These are phyloP conservation scores for Rhexocercosporidium sp. DNA, from an alignment of 2,329 filamentous ascomycete genomes.

Conservation along the genomic window DNA sequence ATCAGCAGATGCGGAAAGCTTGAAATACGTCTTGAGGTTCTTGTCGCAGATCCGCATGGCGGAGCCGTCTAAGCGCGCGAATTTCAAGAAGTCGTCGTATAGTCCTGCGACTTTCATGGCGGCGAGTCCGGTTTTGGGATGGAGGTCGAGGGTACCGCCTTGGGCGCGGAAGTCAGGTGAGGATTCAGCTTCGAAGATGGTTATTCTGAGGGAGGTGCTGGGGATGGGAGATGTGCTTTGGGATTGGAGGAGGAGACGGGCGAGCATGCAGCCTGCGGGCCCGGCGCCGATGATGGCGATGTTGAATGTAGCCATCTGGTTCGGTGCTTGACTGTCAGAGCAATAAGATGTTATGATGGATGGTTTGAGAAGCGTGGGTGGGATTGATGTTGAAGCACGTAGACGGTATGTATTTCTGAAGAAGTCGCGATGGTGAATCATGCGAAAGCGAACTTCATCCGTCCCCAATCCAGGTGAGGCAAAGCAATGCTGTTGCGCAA, in stretches of 20 bases:
- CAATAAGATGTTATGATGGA: too few species aligned
- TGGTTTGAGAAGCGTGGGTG: background rate
- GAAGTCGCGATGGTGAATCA: slow-evolving; percentile 5
- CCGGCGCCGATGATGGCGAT: slow-evolving; percentile 34
- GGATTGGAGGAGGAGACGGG: slow-evolving; percentile 22
- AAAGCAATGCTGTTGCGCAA: background rate
- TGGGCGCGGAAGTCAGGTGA: slow-evolving; percentile 22
- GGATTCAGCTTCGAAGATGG: slow-evolving; percentile 28
- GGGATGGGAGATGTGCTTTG: background rate
- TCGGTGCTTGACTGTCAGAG: background rate
- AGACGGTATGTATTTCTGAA: background rate
- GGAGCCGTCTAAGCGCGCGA: slow-evolving; percentile 38
- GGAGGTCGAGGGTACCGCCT: slow-evolving; percentile 56
- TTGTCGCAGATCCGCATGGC: slow-evolving; percentile 47
- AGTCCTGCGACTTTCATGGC: slow-evolving; percentile 53
- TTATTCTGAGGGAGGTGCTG: slow-evolving; percentile 10
- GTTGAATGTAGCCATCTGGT: slow-evolving; percentile 3
- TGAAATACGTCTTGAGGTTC: slow-evolving; percentile 44
- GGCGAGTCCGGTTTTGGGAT: slow-evolving; percentile 50
- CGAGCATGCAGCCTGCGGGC: slow-evolving; percentile 29
- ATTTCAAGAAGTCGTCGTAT: slow-evolving; percentile 48
- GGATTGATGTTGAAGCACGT: background rate
- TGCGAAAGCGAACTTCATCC: background rate
- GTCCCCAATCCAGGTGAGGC: too few species aligned
- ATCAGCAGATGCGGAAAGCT: slow-evolving; percentile 31